Percentiles rank a stretch among this genome's conserved stretches.
Conservation (phyloP, 2,329 filamentous ascomycete species). For the Cephalotrichum gorgonifer region DNA sequence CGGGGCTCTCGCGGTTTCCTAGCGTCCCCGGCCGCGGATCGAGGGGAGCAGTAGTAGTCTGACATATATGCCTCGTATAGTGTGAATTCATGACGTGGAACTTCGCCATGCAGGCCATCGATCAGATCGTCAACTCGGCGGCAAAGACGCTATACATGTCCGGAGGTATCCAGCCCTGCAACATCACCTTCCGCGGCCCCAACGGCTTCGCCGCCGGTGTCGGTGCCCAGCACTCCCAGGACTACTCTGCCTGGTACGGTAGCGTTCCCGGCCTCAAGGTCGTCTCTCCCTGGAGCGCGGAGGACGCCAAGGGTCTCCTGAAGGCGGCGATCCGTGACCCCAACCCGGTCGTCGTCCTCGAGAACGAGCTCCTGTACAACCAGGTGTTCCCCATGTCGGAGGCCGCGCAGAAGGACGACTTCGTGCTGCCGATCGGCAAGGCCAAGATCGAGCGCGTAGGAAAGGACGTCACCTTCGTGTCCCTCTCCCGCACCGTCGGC, state of each 20-base stretch:
- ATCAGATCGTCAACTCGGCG: slow-evolving; percentile 98
- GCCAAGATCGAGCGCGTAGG: slow-evolving; percentile 96
- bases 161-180: slow-evolving; percentile 97
- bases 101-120: slow-evolving; percentile 99
- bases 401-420: slow-evolving; percentile 90
- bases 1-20: background rate
- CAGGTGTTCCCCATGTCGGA: slow-evolving; percentile 95
- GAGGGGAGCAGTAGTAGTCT: background rate
- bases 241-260: slow-evolving; percentile 98
- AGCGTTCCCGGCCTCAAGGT: slow-evolving; percentile 97
- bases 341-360: slow-evolving; percentile 86
- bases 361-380: slow-evolving; percentile 89
- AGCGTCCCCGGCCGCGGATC: background rate
- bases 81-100: slow-evolving; percentile 99
- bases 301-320: slow-evolving; percentile 95
- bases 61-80: slow-evolving; percentile 31
- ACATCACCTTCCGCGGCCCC: slow-evolving; percentile 98
- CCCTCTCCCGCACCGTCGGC: slow-evolving; percentile 89
- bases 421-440: slow-evolving; percentile 95
- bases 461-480: slow-evolving; percentile 93
- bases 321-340: slow-evolving; percentile 98
- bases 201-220: slow-evolving; percentile 97
- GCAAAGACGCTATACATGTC: slow-evolving; percentile 99
- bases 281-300: slow-evolving; percentile 87
- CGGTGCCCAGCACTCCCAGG: slow-evolving; percentile 95